Evolutionary conservation across 257 asterid genomes (phyloP).

Genomic region (Rehmannia glutinosa): DNA sequence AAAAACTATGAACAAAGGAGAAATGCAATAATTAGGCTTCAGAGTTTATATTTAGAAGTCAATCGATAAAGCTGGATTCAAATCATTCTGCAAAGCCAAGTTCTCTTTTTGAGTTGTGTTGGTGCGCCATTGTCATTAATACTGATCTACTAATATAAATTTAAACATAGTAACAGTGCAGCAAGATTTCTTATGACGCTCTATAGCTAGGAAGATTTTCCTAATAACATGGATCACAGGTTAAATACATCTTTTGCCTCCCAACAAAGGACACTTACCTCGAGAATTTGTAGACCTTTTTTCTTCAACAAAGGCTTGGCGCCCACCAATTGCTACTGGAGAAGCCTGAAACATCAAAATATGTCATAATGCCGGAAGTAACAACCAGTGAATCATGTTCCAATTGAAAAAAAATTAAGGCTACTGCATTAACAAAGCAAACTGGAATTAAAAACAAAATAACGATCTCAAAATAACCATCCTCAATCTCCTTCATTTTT

Average conservation of each 20-base stretch:
- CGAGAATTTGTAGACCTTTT: constrained; percentile 48
- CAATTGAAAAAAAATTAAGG: background rate
- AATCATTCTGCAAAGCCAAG: too few species aligned
- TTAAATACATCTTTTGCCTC: background rate
- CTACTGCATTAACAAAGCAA: background rate
- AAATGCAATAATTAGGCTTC: too few species aligned
- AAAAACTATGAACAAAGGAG: background rate
- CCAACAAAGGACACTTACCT: constrained; percentile 36
- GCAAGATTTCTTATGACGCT: background rate
- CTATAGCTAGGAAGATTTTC: background rate
- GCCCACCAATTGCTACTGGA: constrained; percentile 48
- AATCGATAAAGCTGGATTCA: too few species aligned
- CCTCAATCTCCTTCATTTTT: background rate
- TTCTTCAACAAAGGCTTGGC: constrained; percentile 46
- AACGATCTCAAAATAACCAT: background rate
- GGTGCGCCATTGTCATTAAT: too few species aligned
- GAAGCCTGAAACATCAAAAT: constrained; percentile 44
- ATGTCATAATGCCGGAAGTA: background rate
- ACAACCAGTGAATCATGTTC: background rate
- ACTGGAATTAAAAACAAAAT: background rate
- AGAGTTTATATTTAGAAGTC: too few species aligned
- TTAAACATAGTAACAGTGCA: background rate
- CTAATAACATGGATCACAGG: background rate
- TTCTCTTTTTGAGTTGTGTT: background rate
- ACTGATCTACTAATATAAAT: background rate